Base-by-base conservation (phyloP, 2,329 filamentous ascomycete species). In the Curvularia sp. region DNA sequence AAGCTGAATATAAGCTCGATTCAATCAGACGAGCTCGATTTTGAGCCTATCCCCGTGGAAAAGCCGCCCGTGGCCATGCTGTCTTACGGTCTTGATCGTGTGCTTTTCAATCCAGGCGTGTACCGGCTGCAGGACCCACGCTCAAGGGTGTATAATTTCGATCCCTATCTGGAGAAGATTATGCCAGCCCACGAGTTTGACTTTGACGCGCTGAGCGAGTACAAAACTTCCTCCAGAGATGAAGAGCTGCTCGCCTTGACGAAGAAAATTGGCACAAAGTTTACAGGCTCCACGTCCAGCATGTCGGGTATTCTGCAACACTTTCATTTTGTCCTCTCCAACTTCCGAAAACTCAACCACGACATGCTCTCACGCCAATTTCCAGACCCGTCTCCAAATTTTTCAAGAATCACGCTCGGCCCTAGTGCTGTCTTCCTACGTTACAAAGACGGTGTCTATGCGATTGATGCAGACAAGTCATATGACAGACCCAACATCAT, bases 131-230 rank as follows among this genome's bases (percentile, higher is more conserved):
- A 96, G 77, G 95, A 99, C 74, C 88, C 89, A 23, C 86, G 92
- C 57, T 93, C 94, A 38, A 85, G 88, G 18, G 92, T 98, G 6
- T 99, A 88, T 83, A 99, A 99, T 75, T 99, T 99, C 70, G 94
- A 99, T 73, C 95, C 96, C 0, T 97, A 97, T 71, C 84, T 99
- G 19, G 87, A 93, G 59, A 88, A 87, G 51, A 96, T 99, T 68
- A 98, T 98, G 92, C 93, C 95, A 1, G 88, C 95, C 15, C 82
- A 86, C 2, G 92, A 99, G 72, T 99, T 99, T 71, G 92, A 99
- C 72, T 99, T 96, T 76, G 85, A 91, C 57, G 88, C 92, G 3
- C 78, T 99, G 53, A 92, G 91, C 74, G 84, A 88, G 62, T 99
- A 97, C 76, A 87, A 97, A 64, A 97, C 93, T 0, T 97, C 95